phyloP scores from a whole-genome alignment of 306 rosid genomes.

The Lagenaria siceraria region DNA sequence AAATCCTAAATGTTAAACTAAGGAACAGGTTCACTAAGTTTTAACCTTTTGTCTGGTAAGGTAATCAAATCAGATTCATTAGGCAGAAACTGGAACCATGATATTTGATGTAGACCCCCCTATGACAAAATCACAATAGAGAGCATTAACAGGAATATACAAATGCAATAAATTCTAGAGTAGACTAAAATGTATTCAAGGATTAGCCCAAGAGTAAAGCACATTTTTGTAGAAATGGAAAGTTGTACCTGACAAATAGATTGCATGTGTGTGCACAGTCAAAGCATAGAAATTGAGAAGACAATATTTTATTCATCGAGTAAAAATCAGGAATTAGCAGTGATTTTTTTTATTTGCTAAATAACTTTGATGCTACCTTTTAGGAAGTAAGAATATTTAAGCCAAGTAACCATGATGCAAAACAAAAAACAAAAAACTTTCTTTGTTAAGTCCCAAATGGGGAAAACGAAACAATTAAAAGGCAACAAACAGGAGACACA shows the following conservation, averaged over 20 bases:
- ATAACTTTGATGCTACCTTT: neutral
- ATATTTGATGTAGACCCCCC: constrained; percentile 81
- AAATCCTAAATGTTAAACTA: neutral
- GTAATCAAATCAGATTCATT: constrained; percentile 70
- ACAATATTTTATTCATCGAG: neutral
- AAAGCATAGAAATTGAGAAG: neutral
- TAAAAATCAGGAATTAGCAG: neutral
- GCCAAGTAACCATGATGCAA: neutral
- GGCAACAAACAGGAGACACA: neutral
- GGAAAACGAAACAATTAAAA: neutral
- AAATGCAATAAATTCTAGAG: neutral
- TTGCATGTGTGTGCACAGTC: neutral
- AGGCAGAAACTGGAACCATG: constrained; percentile 96
- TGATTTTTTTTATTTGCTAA: neutral
- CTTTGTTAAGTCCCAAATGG: neutral
- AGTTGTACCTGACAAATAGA: neutral
- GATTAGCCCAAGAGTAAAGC: neutral
- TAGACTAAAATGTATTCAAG: neutral
- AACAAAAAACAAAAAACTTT: neutral
- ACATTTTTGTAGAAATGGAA: neutral
- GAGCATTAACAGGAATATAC: neutral
- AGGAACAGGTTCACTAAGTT: neutral
- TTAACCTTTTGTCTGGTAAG: constrained; percentile 68
- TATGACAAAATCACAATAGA: constrained; percentile 16
- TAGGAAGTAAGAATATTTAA: neutral